Evolutionary conservation across 2,329 filamentous ascomycete species (phyloP), one percentile per base, ranked within the genome.

Genomic region (Paecilomyces fulvus): DNA sequence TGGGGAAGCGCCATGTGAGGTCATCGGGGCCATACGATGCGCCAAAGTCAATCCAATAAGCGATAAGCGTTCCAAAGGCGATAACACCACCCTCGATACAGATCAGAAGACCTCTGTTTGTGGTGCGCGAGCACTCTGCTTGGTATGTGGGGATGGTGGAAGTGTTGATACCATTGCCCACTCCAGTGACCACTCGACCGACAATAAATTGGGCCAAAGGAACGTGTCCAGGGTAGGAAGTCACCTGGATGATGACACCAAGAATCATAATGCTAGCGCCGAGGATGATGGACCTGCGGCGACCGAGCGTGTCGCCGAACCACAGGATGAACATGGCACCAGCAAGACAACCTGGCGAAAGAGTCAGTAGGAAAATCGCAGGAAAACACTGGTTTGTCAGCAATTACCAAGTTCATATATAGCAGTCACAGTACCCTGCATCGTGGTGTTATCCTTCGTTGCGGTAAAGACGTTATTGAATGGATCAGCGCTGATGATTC

Each of bases 101-200:
- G 60, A 83, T 82, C 51, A 83, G 68, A 17, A 81, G 75, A 50
- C 81, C 81, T 53, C 80, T 75, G 64, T 81, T 82, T 56, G 76
- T 76, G 0, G 79, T 75, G 53, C 66, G 71, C 2, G 74, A 74
- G 60, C 74, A 77, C 56, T 78, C 76, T 8, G 75, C 73, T 65
- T 77, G 79, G 61, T 80, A 82, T 5, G 77, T 79, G 2, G 79
- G 79, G 30, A 81, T 80, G 0, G 79, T 81, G 0, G 75, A 76
- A 3, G 79, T 81, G 66, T 82, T 82, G 70, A 82, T 80, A 20
- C 80, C 80, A 58, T 81, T 82, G 5, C 79, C 80, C 20, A 82
- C 66, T 54, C 80, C 80, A 17, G 80, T 81, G 52, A 82, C 73
- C 3, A 75, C 73, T 52, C 80, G 74, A 9, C 80, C 80, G 54